Evolutionary conservation across 441 rosid genomes (phyloP).

Genomic region (Mallotus japonicus): DNA sequence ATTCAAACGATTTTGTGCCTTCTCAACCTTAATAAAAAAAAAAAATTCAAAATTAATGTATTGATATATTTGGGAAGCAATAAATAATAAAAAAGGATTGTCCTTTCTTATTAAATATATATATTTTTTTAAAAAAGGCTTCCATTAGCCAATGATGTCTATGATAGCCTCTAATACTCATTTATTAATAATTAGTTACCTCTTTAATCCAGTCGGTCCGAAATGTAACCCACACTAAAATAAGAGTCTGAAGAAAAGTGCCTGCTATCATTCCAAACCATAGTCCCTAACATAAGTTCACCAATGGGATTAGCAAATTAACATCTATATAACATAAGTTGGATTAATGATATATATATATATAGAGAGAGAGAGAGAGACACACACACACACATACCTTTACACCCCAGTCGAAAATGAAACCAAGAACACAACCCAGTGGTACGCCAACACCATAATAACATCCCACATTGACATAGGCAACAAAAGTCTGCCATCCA

Average conservation of each 20-base stretch:
- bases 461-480: slow-evolving; percentile 31
- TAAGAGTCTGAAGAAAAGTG: slow-evolving; percentile 50
- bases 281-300: slow-evolving; percentile 43
- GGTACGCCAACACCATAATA: slow-evolving; percentile 55
- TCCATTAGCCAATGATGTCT: too few species aligned
- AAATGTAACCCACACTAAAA: slow-evolving; percentile 48
- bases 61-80: too few species aligned
- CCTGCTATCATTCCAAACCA: slow-evolving; percentile 80
- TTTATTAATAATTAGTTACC: slow-evolving; percentile 26
- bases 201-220: slow-evolving; percentile 61
- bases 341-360: too few species aligned
- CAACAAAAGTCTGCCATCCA: slow-evolving; percentile 40
- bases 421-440: slow-evolving; percentile 49
- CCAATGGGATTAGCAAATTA: too few species aligned
- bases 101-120: too few species aligned
- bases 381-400: slow-evolving; percentile 25
- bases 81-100: too few species aligned
- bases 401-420: slow-evolving; percentile 40
- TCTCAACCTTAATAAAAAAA: slow-evolving; percentile 43
- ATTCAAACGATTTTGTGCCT: slow-evolving; percentile 42
- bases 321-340: too few species aligned
- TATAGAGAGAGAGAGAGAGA: too few species aligned
- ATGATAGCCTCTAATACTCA: too few species aligned
- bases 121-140: too few species aligned
- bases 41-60: too few species aligned